Evolutionary conservation across 2,329 filamentous ascomycete genomes (phyloP), one percentile per base, ranked within the genome.

Genomic region (Triangularia verruculosa): DNA sequence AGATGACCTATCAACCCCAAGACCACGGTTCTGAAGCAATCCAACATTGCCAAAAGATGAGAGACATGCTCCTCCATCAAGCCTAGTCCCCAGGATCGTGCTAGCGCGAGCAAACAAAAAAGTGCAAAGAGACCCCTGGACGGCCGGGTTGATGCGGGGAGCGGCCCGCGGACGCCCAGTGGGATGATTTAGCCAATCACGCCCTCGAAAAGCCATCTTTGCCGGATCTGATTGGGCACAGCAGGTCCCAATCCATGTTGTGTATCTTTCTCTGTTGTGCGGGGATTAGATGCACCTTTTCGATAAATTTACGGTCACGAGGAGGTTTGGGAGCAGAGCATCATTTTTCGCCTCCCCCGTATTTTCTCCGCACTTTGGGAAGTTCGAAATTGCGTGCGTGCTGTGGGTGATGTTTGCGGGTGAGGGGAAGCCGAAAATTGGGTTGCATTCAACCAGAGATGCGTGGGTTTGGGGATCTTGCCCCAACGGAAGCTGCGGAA

Each of bases 241-340:
- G 20, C 27, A 17, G 39, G 39, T 32, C 56, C 8, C 34, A 28
- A 58, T 58, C 32, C 32, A 58, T 58, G 56, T 13, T 11, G 30
- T 39, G 32, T 32, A 47, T 58, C 32, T n/a, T 15, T 43, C 20
- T 32, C 22, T 25, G 22, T 54, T n/a, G 12, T 25, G 52, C 22
- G 52, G 56, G 56, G 56, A n/a, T 24, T 24, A 13, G 32, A 58
- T 47, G 56, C 56, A 43, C 56, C 56, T 13, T 58, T 39, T 58
- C 30, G 32, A 58, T 58, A 39, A 39, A 25, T 56, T 58, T 12
- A 25, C 47, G 56, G 56, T 58, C 56, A 58, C 56, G 56, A 13
- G 56, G 56, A 30, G 22, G n/a, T 43, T 43, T 27, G 27, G 24
- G 20, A 22, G 39, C n/a, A 20, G n/a, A 47, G 11, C 39, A 17